Conservation (phyloP, 495 filamentous ascomycete species). For the Xylaria cubensis region DNA sequence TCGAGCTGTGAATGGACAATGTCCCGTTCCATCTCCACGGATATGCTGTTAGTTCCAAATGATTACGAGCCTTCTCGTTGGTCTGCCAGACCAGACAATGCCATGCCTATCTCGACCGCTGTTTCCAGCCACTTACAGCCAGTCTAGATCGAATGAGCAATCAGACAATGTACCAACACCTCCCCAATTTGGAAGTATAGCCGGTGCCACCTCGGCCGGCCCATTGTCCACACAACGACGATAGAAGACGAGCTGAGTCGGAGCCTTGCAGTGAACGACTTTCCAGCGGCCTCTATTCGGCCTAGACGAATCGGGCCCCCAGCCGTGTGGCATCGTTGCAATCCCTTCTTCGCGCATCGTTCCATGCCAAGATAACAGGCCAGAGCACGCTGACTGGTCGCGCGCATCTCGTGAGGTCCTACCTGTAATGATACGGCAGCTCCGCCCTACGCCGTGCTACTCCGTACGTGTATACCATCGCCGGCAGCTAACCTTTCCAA, state of each 20-base stretch:
- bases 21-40: neutral
- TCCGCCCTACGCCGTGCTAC: neutral
- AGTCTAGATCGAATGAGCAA: constrained; percentile 17
- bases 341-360: constrained; percentile 8
- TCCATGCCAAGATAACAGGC: constrained; percentile 25
- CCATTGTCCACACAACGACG: constrained; percentile 8
- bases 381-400: constrained; percentile 19
- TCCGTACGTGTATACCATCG: neutral
- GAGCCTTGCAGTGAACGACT: constrained; percentile 9
- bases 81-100: neutral
- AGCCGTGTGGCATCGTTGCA: constrained; percentile 24
- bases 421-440: neutral
- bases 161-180: constrained; percentile 17
- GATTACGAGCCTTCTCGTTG: constrained; percentile 20
- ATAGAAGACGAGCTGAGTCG: constrained; percentile 22
- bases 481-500: neutral
- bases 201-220: constrained; percentile 27
- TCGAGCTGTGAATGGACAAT: neutral
- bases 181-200: constrained; percentile 23
- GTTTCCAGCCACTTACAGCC: constrained; percentile 3
- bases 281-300: constrained; percentile 14
- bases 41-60: constrained; percentile 12
- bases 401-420: neutral
- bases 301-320: constrained; percentile 19
- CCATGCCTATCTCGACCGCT: constrained; percentile 16